Conservation (phyloP, 352 stramenopile species). For the Thalassiosira exigua region DNA sequence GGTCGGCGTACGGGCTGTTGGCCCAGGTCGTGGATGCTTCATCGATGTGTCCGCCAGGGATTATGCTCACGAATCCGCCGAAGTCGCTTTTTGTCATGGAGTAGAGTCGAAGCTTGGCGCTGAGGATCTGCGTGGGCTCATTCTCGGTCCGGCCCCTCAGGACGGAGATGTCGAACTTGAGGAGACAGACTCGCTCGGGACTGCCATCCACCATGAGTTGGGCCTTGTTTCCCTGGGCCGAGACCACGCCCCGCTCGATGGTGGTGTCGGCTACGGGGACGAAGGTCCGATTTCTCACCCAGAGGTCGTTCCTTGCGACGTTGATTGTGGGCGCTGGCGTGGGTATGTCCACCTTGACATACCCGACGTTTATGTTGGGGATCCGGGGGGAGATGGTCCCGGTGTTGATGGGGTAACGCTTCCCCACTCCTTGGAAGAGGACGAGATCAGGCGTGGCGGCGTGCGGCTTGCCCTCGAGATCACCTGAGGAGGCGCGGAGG, state of each 20-base stretch:
- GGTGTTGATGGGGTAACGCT: conserved; percentile 21
- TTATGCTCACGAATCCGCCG: conserved; percentile 36
- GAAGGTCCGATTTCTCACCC: conserved; percentile 8
- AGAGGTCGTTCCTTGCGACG: not conserved
- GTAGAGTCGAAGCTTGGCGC: conserved; percentile 30
- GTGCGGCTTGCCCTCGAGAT: not conserved
- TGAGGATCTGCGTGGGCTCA: conserved; percentile 15
- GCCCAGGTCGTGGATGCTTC: conserved; percentile 21
- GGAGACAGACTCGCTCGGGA: conserved; percentile 21
- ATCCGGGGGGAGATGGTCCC: not conserved
- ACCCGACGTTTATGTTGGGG: conserved; percentile 20
- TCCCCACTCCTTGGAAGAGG: conserved; percentile 21
- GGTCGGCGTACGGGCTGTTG: conserved; percentile 25
- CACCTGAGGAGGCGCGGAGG: conserved; percentile 3
- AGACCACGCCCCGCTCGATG: conserved; percentile 13
- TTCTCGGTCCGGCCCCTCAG: conserved; percentile 22
- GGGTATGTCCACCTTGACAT: conserved; percentile 8
- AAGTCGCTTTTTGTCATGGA: conserved; percentile 20
- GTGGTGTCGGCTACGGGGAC: conserved; percentile 17
- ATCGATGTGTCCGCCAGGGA: conserved; percentile 37
- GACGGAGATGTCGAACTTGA: conserved; percentile 42
- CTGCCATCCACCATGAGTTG: conserved; percentile 42
- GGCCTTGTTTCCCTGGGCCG: not conserved
- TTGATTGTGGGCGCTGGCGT: conserved; percentile 15
- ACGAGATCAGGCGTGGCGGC: conserved; percentile 14